These are phyloP conservation scores for Plasmodium inui DNA, from an alignment of 169 alveolate species.

Conservation along the genomic window DNA sequence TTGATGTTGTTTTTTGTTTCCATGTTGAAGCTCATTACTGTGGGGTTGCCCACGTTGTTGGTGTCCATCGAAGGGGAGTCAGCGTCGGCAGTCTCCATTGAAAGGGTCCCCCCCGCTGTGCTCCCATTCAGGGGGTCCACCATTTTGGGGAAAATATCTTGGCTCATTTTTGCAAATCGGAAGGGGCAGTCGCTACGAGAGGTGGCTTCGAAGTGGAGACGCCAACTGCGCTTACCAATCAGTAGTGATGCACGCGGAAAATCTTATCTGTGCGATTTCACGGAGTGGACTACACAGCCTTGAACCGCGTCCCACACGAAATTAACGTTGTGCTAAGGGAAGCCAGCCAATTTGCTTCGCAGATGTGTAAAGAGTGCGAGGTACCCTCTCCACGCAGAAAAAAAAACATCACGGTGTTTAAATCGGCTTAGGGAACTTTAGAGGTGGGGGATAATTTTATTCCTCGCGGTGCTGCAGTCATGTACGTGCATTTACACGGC, in stretches of 20 bases:
- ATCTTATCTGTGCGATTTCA: not conserved
- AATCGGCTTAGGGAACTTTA: not conserved
- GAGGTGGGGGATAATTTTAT: not conserved
- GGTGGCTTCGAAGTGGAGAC: not conserved
- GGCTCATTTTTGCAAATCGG: not conserved
- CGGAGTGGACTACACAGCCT: not conserved
- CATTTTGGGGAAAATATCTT: not conserved
- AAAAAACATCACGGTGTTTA: not conserved
- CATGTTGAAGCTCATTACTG: conserved; percentile 30
- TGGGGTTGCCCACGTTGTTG: not conserved
- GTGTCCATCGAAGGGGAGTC: not conserved
- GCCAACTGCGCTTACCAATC: not conserved
- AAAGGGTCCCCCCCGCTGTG: not conserved
- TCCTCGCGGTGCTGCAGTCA: not conserved
- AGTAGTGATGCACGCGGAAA: not conserved
- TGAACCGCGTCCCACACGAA: not conserved
- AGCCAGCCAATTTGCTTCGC: not conserved
- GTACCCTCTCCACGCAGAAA: not conserved
- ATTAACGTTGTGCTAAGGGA: not conserved
- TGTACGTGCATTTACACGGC: not conserved
- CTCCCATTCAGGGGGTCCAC: not conserved
- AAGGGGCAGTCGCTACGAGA: not conserved
- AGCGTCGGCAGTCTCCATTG: not conserved
- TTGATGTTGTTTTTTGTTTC: conserved; percentile 20
- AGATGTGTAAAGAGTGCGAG: not conserved